Percentiles rank a stretch among this genome's conserved stretches.
Conservation (phyloP, 2,329 filamentous ascomycete genomes). For the Biscogniauxia sp. region DNA sequence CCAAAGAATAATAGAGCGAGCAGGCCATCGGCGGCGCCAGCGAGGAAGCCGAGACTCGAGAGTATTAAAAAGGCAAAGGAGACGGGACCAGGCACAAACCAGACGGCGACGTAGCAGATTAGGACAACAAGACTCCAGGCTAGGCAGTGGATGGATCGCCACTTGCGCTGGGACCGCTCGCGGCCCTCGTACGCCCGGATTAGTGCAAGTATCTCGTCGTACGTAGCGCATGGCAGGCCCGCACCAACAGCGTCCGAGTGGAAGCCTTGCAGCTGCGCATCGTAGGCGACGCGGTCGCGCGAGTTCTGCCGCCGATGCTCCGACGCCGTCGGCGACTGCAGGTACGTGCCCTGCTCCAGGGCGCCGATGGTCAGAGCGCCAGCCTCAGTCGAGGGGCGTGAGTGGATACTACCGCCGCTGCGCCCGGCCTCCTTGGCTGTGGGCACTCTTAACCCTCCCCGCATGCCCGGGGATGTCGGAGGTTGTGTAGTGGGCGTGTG, state of each 20-base stretch:
- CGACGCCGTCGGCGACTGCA: constrained; percentile 38
- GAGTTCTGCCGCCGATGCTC: constrained; percentile 20
- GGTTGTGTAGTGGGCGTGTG: constrained; percentile 32
- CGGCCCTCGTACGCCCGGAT: constrained; percentile 66
- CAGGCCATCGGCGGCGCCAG: constrained; percentile 78
- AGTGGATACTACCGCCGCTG: constrained; percentile 3
- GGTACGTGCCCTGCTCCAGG: constrained; percentile 38
- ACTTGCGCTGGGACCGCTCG: constrained; percentile 68
- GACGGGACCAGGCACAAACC: constrained; percentile 77
- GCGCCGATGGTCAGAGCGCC: constrained; percentile 12
- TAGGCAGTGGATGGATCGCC: constrained; percentile 73
- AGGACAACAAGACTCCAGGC: constrained; percentile 64
- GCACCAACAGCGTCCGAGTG: constrained; percentile 16
- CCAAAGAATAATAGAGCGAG: constrained; percentile 86
- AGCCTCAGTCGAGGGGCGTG: constrained; percentile 15
- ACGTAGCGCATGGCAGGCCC: constrained; percentile 49
- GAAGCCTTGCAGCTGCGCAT: constrained; percentile 26
- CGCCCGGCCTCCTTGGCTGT: neutral
- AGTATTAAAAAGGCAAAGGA: constrained; percentile 80
- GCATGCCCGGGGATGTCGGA: constrained; percentile 1
- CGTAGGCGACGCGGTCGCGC: constrained; percentile 33
- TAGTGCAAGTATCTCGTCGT: constrained; percentile 72
- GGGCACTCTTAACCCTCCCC: neutral
- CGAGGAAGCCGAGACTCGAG: constrained; percentile 72
- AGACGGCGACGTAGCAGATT: constrained; percentile 76